Conservation (phyloP, 2,329 filamentous ascomycete genomes). For the Myriosclerotinia curreyana region DNA sequence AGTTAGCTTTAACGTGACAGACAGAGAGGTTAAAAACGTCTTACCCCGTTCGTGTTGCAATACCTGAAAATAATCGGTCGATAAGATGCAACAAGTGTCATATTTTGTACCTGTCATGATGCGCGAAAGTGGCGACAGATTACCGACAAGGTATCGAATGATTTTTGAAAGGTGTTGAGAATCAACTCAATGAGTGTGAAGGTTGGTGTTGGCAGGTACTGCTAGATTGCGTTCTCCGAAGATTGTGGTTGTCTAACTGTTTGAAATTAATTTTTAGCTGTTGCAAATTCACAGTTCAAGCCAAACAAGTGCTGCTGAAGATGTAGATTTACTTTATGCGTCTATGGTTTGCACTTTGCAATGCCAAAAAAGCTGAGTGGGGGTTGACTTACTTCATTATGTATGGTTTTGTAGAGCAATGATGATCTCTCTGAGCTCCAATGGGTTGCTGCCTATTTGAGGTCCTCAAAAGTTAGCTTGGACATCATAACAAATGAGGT, state of each 20-base stretch:
- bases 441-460: not conserved
- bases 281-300: not conserved
- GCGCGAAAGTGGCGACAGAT: not conserved
- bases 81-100: not conserved
- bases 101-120: not conserved
- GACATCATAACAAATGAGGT: not conserved
- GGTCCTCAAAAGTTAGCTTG: not conserved
- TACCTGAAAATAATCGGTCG: not conserved
- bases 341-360: not conserved
- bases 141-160: not conserved
- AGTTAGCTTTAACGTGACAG: not conserved
- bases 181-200: not conserved
- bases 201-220: not conserved
- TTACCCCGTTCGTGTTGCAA: not conserved
- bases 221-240: not conserved
- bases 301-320: not conserved
- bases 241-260: not conserved
- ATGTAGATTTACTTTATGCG: not conserved
- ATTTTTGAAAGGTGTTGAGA: not conserved
- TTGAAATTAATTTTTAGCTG: not conserved
- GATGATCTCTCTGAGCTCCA: slow-evolving; percentile 12
- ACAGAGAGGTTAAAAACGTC: not conserved
- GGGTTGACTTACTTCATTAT: not conserved
- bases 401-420: not conserved
- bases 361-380: not conserved